Evolutionary conservation across 345 rosid genomes (phyloP).

Genomic region (Eucalyptus shirleyi): DNA sequence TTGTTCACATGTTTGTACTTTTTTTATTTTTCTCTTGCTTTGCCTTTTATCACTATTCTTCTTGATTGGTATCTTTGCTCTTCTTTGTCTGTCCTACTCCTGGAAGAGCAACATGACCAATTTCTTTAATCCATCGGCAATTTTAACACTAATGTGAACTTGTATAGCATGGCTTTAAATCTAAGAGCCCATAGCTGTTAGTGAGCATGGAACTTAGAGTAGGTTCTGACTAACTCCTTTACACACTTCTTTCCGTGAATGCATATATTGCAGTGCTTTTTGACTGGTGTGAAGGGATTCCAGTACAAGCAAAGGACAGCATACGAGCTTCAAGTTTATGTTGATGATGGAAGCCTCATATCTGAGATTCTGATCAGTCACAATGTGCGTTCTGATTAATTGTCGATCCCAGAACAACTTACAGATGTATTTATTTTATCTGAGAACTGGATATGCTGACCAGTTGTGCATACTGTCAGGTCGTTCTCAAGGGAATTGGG

Average conservation of each 20-base stretch:
- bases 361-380: slow-evolving; percentile 77
- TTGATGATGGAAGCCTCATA: slow-evolving; percentile 95
- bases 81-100: neutral
- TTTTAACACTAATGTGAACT: neutral
- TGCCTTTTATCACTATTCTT: neutral
- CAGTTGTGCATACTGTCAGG: slow-evolving; percentile 19
- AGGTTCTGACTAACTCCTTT: neutral
- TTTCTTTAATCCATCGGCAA: neutral
- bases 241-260: neutral
- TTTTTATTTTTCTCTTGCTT: neutral
- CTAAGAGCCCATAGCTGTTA: neutral
- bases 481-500: slow-evolving; percentile 67
- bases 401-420: neutral
- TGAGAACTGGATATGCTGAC: neutral
- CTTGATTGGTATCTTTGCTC: neutral
- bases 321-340: slow-evolving; percentile 65
- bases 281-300: slow-evolving; percentile 86
- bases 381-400: slow-evolving; percentile 33
- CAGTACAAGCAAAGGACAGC: slow-evolving; percentile 42
- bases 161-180: neutral
- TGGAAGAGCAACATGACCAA: neutral
- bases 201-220: neutral
- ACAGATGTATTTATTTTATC: neutral
- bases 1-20: neutral
- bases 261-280: slow-evolving; percentile 48